phyloP scores from a whole-genome alignment of 306 rosid genomes.

The Bauhinia variegata region DNA sequence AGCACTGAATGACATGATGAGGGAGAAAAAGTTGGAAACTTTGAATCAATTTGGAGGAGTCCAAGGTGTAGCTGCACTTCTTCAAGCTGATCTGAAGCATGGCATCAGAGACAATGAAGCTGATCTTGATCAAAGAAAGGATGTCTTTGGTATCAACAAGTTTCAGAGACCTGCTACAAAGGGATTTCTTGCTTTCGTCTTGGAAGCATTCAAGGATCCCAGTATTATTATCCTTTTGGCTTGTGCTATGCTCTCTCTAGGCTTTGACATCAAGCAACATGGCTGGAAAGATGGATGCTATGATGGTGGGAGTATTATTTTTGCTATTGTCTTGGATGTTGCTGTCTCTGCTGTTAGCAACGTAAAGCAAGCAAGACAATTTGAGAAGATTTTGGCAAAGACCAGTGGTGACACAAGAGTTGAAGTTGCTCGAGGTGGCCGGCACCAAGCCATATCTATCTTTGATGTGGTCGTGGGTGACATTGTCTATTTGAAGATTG shows the following conservation, averaged over 20 bases:
- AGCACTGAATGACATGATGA: background rate
- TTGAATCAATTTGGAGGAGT: background rate
- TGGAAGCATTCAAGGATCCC: background rate
- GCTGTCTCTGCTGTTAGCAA: background rate
- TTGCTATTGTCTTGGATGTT: constrained; percentile 1
- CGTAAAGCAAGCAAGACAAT: background rate
- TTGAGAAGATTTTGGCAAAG: background rate
- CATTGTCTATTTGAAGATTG: background rate
- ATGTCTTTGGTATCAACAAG: background rate
- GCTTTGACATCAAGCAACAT: constrained; percentile 5
- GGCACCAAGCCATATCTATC: background rate
- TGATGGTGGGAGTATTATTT: constrained; percentile 11
- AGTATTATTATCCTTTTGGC: constrained; percentile 8
- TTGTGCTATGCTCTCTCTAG: constrained; percentile 6
- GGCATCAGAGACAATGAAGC: background rate
- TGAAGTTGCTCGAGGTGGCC: background rate
- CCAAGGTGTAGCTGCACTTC: background rate
- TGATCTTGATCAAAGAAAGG: background rate
- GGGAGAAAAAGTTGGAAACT: background rate
- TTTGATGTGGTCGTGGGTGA: constrained; percentile 13
- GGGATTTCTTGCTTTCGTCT: background rate
- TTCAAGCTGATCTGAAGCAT: background rate
- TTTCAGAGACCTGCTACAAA: background rate
- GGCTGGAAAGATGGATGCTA: constrained; percentile 9
- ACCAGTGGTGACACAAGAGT: background rate